Conservation (phyloP, 768 basidiomycete species). For the Trametes cinnabarina region DNA sequence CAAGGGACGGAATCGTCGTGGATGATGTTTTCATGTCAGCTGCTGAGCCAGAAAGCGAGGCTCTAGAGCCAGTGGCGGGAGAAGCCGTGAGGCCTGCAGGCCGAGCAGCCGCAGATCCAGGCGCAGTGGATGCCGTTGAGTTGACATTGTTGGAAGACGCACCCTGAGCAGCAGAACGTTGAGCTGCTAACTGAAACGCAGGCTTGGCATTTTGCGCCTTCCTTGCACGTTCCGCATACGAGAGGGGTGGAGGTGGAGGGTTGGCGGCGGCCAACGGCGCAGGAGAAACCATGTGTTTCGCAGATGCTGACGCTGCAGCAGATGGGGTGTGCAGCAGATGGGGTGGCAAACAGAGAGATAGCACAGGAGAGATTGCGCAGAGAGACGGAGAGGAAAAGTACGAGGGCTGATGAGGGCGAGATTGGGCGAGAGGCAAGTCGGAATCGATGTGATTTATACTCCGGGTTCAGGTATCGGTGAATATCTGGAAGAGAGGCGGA, state of each 20-base stretch:
- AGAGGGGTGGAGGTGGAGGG: constrained; percentile 45
- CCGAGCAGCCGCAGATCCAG: constrained; percentile 6
- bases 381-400: background rate
- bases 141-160: background rate
- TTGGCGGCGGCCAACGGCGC: constrained; percentile 29
- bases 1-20: background rate
- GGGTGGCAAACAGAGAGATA: background rate
- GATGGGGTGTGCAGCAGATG: background rate
- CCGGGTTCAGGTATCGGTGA: background rate
- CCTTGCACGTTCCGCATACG: constrained; percentile 46
- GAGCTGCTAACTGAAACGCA: constrained; percentile 1
- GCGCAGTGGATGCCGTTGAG: constrained; percentile 1
- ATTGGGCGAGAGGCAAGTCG: background rate
- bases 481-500: background rate
- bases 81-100: constrained; percentile 9
- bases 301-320: background rate
- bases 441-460: constrained; percentile 12
- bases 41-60: background rate
- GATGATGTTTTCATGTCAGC: background rate
- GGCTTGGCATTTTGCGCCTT: constrained; percentile 32
- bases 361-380: background rate
- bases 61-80: constrained; percentile 1
- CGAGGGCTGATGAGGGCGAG: constrained; percentile 1
- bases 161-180: constrained; percentile 1
- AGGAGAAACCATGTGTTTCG: constrained; percentile 30